These are phyloP conservation scores for Mycena olivaceomarginata DNA, from an alignment of 768 basidiomycete species.

Conservation along the genomic window DNA sequence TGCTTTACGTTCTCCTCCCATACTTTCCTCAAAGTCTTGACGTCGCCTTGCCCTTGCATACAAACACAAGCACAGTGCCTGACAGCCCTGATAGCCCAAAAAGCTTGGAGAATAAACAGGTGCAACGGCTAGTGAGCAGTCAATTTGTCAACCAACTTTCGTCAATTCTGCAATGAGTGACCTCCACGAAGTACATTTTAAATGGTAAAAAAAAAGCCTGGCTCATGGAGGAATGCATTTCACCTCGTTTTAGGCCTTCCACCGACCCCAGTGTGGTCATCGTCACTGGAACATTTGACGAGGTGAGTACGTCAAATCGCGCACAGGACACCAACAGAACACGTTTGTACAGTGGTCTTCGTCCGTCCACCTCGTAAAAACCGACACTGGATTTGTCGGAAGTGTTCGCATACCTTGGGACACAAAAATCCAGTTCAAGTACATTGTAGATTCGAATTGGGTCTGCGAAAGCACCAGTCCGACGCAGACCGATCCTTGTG, in stretches of 20 bases:
- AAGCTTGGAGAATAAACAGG: constrained; percentile 53
- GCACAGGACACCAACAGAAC: too few species aligned
- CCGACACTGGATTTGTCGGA: constrained; percentile 73
- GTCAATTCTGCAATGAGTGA: constrained; percentile 54
- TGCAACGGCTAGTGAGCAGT: not conserved
- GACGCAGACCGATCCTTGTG: constrained; percentile 76
- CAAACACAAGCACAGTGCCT: too few species aligned
- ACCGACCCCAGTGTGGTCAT: constrained; percentile 74
- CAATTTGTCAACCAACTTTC: not conserved
- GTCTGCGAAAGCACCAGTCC: constrained; percentile 75
- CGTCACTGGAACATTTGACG: constrained; percentile 86
- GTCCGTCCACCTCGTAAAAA: constrained; percentile 73
- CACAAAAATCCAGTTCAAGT: constrained; percentile 83
- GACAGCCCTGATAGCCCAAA: not conserved
- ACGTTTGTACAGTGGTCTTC: constrained; percentile 68
- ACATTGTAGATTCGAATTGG: constrained; percentile 82
- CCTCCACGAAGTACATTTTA: constrained; percentile 71
- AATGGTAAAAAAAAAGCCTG: constrained; percentile 62
- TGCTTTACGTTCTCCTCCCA: constrained; percentile 9
- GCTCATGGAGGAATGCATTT: constrained; percentile 40
- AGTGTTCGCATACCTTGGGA: constrained; percentile 76
- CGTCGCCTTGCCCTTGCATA: too few species aligned
- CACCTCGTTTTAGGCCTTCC: constrained; percentile 70
- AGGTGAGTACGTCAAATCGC: constrained; percentile 64
- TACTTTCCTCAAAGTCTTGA: not conserved